Base-by-base conservation (phyloP, 768 basidiomycete genomes). In the Pluteus cervinus region DNA sequence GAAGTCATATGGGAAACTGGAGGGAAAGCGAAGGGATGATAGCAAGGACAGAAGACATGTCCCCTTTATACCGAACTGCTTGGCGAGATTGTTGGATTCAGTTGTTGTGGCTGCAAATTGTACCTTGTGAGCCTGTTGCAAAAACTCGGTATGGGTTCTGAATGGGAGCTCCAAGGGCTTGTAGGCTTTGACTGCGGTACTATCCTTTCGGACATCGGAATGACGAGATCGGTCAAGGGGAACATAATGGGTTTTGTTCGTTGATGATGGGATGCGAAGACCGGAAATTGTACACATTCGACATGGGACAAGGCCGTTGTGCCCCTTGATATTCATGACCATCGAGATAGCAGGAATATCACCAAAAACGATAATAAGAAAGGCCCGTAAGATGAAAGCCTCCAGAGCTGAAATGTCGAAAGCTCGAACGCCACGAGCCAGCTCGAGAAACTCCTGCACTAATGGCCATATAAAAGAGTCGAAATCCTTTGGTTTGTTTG, bases 1-100 rank as follows among this genome's bases (percentile, higher is more conserved):
- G 51, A 71, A 68, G 36, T 75, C 70, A 41, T 63, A 62, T 0
- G 69, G 69, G 15, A 69, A 66, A 10, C 63, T 63, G 4, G 14
- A 1, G 1, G 71, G 62, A 43, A 69, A 64, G 4, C 48, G 49
- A 16, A 70, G 40, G 0, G 60, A 66, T 1, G 46, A 35, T 1
- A 70, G 53, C 9, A 18, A 10, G 7, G 41, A 39, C 15, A 70
- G 57, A 1, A 63, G 24, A 3, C 68, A 46, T 10, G 52, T 21
- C 1, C 25, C 2, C 32, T 66, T 65, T 39, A 68, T 56, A 1
- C 69, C 65, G 39, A 41, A 57, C 18, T 29, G 14, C 20, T 38
- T 49, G 7, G 55, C 39, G 4, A 53, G 44, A 1, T 14, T 5
- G 6, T 58, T 43, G 5, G 47, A 44, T 22, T 45, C 47, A 6